These are phyloP conservation scores for Podospora pseudoanserina DNA, from an alignment of 495 filamentous ascomycete genomes.

Conservation along the genomic window DNA sequence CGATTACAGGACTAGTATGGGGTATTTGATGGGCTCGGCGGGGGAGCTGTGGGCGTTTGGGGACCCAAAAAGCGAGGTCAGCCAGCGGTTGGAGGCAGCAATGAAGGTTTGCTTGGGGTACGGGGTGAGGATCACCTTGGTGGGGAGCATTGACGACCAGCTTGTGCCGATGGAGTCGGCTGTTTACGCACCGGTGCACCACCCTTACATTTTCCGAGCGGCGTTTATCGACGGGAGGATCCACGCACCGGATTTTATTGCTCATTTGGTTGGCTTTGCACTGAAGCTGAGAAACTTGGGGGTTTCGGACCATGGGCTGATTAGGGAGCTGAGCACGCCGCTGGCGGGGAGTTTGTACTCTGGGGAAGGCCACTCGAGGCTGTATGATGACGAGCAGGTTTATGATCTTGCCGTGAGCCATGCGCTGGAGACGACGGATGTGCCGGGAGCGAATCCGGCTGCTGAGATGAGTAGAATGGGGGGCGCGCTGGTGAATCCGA, in stretches of 20 bases:
- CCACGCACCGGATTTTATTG: conserved; percentile 89
- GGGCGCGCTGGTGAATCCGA: conserved; percentile 44
- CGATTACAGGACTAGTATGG: conserved; percentile 75
- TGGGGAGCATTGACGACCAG: conserved; percentile 96
- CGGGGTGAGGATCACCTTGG: conserved; percentile 76
- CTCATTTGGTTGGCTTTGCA: conserved; percentile 87
- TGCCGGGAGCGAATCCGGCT: conserved; percentile 23
- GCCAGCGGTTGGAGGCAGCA: conserved; percentile 72
- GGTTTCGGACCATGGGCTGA: conserved; percentile 85
- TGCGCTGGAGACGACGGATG: conserved; percentile 74
- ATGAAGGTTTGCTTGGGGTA: conserved; percentile 67
- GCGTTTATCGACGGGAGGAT: conserved; percentile 93
- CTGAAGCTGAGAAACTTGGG: conserved; percentile 91
- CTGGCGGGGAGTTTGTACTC: conserved; percentile 87
- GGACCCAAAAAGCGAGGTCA: conserved; percentile 71
- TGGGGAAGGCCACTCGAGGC: conserved; percentile 87
- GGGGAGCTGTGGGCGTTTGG: conserved; percentile 92
- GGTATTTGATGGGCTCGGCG: conserved; percentile 75
- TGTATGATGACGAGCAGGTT: conserved; percentile 87
- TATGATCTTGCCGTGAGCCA: conserved; percentile 84
- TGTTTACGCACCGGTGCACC: conserved; percentile 72
- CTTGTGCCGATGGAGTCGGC: conserved; percentile 91
- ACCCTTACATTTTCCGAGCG: conserved; percentile 89
- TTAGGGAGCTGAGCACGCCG: conserved; percentile 82
- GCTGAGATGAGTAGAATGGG: conserved; percentile 39